Evolutionary conservation across 306 rosid genomes (phyloP).

Genomic region (Malus sieversii): DNA sequence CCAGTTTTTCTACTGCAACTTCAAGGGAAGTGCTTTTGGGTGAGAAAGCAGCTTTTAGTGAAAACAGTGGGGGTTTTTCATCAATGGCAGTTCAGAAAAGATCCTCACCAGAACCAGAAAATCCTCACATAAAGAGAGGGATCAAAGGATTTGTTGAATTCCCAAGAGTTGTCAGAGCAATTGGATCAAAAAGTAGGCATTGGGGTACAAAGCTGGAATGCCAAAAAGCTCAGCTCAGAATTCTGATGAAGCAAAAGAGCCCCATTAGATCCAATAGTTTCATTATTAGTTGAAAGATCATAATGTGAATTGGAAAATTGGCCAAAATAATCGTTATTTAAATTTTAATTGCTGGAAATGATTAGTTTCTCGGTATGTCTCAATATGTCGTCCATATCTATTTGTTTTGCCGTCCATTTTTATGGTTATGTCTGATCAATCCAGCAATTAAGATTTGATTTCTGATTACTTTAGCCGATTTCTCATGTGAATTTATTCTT

Average conservation of each 20-base stretch:
- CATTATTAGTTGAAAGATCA: slow-evolving; percentile 17
- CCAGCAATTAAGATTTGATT: neutral
- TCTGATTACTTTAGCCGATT: neutral
- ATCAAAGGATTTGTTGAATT: slow-evolving; percentile 62
- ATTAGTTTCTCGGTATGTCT: too few species aligned
- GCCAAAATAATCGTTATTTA: too few species aligned
- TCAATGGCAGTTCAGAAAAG: slow-evolving; percentile 11
- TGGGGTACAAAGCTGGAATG: slow-evolving; percentile 54
- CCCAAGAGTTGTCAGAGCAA: slow-evolving; percentile 41
- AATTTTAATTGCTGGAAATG: neutral
- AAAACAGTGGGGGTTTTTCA: slow-evolving; percentile 9
- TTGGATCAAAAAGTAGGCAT: slow-evolving; percentile 39
- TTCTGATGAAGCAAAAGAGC: slow-evolving; percentile 36
- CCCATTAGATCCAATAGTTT: slow-evolving; percentile 31
- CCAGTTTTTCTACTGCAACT: neutral
- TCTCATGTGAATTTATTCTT: neutral
- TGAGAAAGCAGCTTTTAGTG: neutral
- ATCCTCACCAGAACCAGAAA: slow-evolving; percentile 36
- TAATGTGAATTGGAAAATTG: neutral
- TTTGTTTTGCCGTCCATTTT: too few species aligned
- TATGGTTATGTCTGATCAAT: neutral
- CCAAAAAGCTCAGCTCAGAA: slow-evolving; percentile 47
- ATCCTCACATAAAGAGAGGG: slow-evolving; percentile 53
- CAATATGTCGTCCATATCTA: too few species aligned
- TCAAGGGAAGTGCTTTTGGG: slow-evolving; percentile 3